These are phyloP conservation scores for Boletus speciosus DNA, from an alignment of 768 basidiomycete genomes.

Conservation along the genomic window DNA sequence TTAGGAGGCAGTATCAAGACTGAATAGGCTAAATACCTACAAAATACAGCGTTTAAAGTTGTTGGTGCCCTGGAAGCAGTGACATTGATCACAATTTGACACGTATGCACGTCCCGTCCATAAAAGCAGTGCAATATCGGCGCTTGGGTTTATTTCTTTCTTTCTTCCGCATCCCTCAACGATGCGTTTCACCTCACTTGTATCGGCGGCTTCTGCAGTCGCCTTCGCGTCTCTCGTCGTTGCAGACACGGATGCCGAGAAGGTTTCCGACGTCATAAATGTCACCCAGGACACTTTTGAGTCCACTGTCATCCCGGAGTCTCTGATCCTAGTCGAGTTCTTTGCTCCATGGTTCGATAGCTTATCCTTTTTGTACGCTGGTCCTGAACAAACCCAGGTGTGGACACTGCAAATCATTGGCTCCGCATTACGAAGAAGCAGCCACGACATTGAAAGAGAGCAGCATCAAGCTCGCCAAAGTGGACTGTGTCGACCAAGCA, in stretches of 20 bases:
- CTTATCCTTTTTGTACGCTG: background rate
- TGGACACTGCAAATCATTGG: slow-evolving; percentile 94
- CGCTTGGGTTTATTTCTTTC: background rate
- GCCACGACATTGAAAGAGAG: slow-evolving; percentile 90
- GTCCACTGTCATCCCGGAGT: slow-evolving; percentile 56
- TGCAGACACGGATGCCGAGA: slow-evolving; percentile 41
- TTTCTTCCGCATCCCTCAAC: slow-evolving; percentile 28
- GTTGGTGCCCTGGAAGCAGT: background rate
- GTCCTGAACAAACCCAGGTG: slow-evolving; percentile 51
- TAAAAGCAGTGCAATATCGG: slow-evolving; percentile 17
- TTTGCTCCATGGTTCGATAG: slow-evolving; percentile 71
- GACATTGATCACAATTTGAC: slow-evolving; percentile 14
- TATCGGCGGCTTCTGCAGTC: slow-evolving; percentile 51
- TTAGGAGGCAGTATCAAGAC: too few species aligned
- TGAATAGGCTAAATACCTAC: too few species aligned
- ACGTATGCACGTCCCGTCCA: slow-evolving; percentile 28
- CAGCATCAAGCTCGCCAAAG: slow-evolving; percentile 89
- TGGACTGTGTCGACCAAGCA: slow-evolving; percentile 93
- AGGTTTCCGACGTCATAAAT: slow-evolving; percentile 72
- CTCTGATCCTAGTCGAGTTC: slow-evolving; percentile 90
- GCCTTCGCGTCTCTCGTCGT: slow-evolving; percentile 52
- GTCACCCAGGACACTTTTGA: slow-evolving; percentile 71
- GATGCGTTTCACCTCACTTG: slow-evolving; percentile 61
- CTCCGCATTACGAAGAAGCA: slow-evolving; percentile 91
- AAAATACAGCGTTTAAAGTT: background rate